These are phyloP conservation scores for Diaporthe sp. DNA, from an alignment of 2,329 filamentous ascomycete species.

Conservation along the genomic window DNA sequence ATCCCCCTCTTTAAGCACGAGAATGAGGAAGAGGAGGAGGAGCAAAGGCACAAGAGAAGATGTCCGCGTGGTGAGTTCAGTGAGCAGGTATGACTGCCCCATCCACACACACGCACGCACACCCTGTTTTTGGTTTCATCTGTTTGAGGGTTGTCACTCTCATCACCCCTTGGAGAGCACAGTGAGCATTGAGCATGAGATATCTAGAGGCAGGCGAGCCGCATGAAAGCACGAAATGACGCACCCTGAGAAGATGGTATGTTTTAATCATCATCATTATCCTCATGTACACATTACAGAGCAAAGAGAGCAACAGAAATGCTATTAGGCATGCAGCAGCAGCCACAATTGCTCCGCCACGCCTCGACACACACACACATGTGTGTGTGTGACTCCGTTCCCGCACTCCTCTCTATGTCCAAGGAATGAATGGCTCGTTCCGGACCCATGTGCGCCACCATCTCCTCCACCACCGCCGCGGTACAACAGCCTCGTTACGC, in stretches of 20 bases:
- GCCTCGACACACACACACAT: background rate
- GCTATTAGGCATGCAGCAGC: background rate
- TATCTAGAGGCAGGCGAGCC: background rate
- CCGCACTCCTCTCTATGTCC: too few species aligned
- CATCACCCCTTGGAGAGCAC: background rate
- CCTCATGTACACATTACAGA: constrained; percentile 3
- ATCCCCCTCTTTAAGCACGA: background rate
- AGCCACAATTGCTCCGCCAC: background rate
- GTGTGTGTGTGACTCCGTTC: background rate
- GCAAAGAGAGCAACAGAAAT: background rate
- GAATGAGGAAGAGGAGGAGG: background rate
- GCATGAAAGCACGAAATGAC: background rate
- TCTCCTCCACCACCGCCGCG: background rate
- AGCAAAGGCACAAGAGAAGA: background rate
- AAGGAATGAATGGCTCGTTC: background rate
- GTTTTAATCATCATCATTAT: background rate
- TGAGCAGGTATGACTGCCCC: background rate
- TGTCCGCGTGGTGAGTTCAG: background rate
- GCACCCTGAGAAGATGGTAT: background rate
- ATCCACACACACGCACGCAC: background rate
- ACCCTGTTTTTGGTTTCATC: background rate
- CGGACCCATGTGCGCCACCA: background rate
- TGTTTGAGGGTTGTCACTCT: background rate
- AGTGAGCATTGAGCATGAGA: background rate
- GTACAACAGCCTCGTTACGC: background rate